Evolutionary conservation across 768 basidiomycete genomes (phyloP).

Genomic region (Collybia sordida): DNA sequence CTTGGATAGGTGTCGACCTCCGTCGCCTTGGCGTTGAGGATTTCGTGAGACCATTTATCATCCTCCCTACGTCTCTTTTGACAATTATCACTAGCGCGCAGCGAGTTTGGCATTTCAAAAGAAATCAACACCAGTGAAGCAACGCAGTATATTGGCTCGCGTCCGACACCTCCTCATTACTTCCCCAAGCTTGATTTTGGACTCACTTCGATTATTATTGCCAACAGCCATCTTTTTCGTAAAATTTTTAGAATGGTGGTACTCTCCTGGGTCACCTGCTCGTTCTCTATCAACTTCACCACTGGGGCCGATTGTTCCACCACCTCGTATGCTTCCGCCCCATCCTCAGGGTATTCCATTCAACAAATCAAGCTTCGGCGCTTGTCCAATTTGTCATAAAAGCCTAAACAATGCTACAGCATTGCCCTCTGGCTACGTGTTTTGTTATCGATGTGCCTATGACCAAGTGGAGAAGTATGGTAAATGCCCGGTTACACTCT

Average conservation of each 20-base stretch:
- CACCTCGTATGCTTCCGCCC: constrained; percentile 72
- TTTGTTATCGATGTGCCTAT: constrained; percentile 90
- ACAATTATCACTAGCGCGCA: constrained; percentile 35
- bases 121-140: constrained; percentile 23
- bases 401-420: constrained; percentile 84
- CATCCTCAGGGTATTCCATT: constrained; percentile 73
- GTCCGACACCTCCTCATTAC: constrained; percentile 46
- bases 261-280: constrained; percentile 88
- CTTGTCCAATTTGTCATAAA: constrained; percentile 78
- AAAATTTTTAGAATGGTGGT: constrained; percentile 99
- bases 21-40: constrained; percentile 79
- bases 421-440: constrained; percentile 90
- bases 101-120: constrained; percentile 33
- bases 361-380: constrained; percentile 67
- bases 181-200: constrained; percentile 66
- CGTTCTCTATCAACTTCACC: constrained; percentile 64
- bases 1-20: constrained; percentile 81
- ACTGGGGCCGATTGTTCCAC: constrained; percentile 70
- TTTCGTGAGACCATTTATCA: constrained; percentile 49
- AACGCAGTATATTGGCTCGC: constrained; percentile 37
- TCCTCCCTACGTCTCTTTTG: background rate
- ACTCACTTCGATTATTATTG: constrained; percentile 76
- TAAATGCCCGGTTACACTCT: constrained; percentile 84
- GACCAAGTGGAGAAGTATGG: constrained; percentile 76
- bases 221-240: constrained; percentile 93